Evolutionary conservation across 192 early-diverging fungal genomes (phyloP).

Genomic region (Coemansia sp.): DNA sequence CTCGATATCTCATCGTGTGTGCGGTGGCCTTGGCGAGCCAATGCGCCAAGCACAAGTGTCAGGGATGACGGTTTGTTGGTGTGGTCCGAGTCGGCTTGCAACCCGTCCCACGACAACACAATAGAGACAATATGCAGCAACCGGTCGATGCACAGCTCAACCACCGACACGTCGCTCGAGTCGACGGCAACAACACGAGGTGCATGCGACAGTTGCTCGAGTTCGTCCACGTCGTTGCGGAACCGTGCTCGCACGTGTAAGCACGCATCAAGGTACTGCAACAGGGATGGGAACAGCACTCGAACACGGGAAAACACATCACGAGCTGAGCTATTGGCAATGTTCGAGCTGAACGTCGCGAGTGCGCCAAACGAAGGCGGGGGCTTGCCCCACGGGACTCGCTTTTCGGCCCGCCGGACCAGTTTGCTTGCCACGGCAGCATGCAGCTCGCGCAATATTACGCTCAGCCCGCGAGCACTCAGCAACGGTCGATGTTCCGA

Average conservation of each 20-base stretch:
- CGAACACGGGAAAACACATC: constrained; percentile 11
- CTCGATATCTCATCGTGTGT: constrained; percentile 27
- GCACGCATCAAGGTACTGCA: constrained; percentile 32
- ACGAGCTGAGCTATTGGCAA: constrained; percentile 22
- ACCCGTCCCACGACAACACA: constrained; percentile 43
- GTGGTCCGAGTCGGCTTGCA: constrained; percentile 15
- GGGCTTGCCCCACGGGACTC: constrained; percentile 18
- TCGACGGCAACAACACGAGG: constrained; percentile 10
- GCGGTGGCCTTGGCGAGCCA: constrained; percentile 30
- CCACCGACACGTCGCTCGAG: constrained; percentile 12
- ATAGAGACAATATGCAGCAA: constrained; percentile 32
- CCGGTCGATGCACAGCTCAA: constrained; percentile 27
- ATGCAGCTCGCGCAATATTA: constrained; percentile 37
- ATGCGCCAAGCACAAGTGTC: constrained; percentile 19
- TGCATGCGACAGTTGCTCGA: background rate
- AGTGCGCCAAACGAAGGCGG: constrained; percentile 6
- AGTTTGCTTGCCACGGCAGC: constrained; percentile 30
- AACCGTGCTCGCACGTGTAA: constrained; percentile 20
- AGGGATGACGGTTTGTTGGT: background rate
- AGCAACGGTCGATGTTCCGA: constrained; percentile 10
- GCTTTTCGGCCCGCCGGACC: constrained; percentile 24
- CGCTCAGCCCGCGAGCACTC: constrained; percentile 16
- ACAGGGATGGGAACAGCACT: constrained; percentile 40
- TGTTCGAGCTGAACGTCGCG: constrained; percentile 48
- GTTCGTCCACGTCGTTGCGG: constrained; percentile 19